Percentiles rank a stretch among this genome's conserved stretches.
phyloP scores from a whole-genome alignment of 2,329 filamentous ascomycete species.

The Cytospora chrysosperma region DNA sequence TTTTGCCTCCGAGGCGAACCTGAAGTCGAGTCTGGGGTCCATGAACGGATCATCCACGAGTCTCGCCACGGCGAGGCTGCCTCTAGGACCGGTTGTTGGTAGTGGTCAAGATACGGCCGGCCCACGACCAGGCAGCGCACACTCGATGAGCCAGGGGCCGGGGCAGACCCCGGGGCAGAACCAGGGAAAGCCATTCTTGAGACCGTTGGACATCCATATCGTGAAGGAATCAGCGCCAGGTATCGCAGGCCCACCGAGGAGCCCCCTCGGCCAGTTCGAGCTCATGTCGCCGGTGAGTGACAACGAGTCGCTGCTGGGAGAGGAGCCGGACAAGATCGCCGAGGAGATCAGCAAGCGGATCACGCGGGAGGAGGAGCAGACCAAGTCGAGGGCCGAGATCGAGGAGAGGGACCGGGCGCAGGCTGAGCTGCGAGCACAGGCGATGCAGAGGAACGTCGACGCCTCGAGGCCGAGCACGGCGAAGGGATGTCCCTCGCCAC shows the following conservation, averaged over 20 bases:
- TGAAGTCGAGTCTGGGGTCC: slow-evolving; percentile 39
- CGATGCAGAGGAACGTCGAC: slow-evolving; percentile 8
- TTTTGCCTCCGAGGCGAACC: slow-evolving; percentile 40
- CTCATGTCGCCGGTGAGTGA: slow-evolving; percentile 32
- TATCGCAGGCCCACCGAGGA: slow-evolving; percentile 34
- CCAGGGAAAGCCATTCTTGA: slow-evolving; percentile 43
- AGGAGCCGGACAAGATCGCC: slow-evolving; percentile 33
- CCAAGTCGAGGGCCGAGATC: slow-evolving; percentile 19
- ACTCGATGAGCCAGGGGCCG: slow-evolving; percentile 35
- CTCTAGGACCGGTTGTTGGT: not conserved
- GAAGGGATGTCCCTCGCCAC: slow-evolving; percentile 34
- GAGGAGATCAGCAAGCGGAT: slow-evolving; percentile 29
- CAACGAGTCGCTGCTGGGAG: slow-evolving; percentile 32
- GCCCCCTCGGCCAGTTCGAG: slow-evolving; percentile 42
- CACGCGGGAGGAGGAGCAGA: slow-evolving; percentile 27
- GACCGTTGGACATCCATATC: slow-evolving; percentile 50
- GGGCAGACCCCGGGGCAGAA: slow-evolving; percentile 21
- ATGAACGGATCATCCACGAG: slow-evolving; percentile 38
- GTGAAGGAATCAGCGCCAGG: slow-evolving; percentile 30
- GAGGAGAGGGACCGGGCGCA: slow-evolving; percentile 7
- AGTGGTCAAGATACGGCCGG: slow-evolving; percentile 26
- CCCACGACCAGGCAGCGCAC: slow-evolving; percentile 36
- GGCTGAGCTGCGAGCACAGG: slow-evolving; percentile 14
- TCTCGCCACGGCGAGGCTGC: slow-evolving; percentile 29
- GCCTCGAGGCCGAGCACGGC: slow-evolving; percentile 11